A percentile compares a stretch with the other conserved stretches of the same genome.
These are phyloP conservation scores for Mortierella sp. DNA, from an alignment of 371 early-diverging fungal species.

Conservation along the genomic window DNA sequence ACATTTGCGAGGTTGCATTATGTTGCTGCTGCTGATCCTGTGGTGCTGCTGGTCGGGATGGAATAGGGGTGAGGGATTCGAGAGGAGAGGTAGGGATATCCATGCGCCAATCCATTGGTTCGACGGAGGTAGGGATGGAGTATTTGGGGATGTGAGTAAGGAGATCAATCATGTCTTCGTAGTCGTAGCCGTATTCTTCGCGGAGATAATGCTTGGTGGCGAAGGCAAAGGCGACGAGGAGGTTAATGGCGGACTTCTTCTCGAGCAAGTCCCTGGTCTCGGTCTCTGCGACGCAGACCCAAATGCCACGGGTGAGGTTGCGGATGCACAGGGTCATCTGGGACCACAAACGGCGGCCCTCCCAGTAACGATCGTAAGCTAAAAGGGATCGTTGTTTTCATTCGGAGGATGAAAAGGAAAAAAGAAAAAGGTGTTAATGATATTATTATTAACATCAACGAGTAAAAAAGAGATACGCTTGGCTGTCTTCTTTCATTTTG, in stretches of 20 bases:
- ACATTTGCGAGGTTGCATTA: background rate
- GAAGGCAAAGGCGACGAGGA: constrained; percentile 77
- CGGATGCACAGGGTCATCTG: constrained; percentile 66
- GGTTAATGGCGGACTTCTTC: constrained; percentile 75
- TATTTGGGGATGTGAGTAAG: constrained; percentile 59
- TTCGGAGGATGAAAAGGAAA: background rate
- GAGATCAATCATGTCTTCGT: constrained; percentile 58
- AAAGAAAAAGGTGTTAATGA: background rate
- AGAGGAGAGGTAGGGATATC: constrained; percentile 29
- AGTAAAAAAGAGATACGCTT: background rate
- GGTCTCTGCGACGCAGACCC: constrained; percentile 63
- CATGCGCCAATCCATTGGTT: constrained; percentile 51
- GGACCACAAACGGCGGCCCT: constrained; percentile 82
- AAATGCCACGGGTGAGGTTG: constrained; percentile 64
- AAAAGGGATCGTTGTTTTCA: background rate
- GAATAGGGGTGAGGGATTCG: background rate
- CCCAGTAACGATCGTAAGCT: constrained; percentile 85
- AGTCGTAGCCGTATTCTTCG: constrained; percentile 65
- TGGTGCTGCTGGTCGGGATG: background rate
- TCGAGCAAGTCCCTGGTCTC: constrained; percentile 60
- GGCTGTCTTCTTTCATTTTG: no score
- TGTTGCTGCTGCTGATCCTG: constrained; percentile 5
- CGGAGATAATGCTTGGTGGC: constrained; percentile 84
- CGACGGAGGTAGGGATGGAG: constrained; percentile 48
- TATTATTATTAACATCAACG: background rate